Conservation (phyloP, 2,329 filamentous ascomycete genomes). For the Microdochium paspali region DNA sequence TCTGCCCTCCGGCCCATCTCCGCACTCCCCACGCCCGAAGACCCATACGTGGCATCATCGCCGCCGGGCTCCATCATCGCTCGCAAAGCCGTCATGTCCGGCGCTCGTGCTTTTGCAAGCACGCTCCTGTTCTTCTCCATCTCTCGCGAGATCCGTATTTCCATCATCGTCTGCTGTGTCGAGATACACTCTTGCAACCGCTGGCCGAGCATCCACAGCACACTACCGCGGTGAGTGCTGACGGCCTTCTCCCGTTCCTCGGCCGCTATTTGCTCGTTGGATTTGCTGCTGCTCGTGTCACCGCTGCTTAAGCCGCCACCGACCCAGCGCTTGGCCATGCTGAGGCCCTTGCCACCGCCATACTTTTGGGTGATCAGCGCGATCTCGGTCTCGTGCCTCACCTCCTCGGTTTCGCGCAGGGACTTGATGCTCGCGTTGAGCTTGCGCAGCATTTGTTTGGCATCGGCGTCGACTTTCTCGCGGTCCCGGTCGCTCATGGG, state of each 20-base stretch:
- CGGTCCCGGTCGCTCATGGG: conserved; percentile 72
- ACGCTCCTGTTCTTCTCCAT: conserved; percentile 85
- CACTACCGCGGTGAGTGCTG: conserved; percentile 66
- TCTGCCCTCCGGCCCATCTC: conserved; percentile 13
- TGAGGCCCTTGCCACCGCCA: conserved; percentile 46
- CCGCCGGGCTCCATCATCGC: conserved; percentile 1
- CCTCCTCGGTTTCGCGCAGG: conserved; percentile 71
- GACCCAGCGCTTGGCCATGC: conserved; percentile 55
- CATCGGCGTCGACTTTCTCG: conserved; percentile 79
- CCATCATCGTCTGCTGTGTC: conserved; percentile 86
- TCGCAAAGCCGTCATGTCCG: conserved; percentile 10
- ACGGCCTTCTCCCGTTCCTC: conserved; percentile 61
- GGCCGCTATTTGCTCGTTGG: conserved; percentile 59
- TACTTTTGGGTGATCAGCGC: conserved; percentile 63
- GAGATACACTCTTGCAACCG: conserved; percentile 67
- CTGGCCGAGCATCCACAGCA: conserved; percentile 74
- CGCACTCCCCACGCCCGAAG: conserved; percentile 6
- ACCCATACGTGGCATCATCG: conserved; percentile 7
- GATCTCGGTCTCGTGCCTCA: conserved; percentile 67
- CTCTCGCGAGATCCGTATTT: conserved; percentile 73
- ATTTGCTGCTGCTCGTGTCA: conserved; percentile 35
- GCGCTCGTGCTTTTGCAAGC: conserved; percentile 56
- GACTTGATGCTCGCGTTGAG: conserved; percentile 73
- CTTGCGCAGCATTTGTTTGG: conserved; percentile 76
- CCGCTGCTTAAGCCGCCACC: conserved; percentile 62